Conservation (phyloP, 257 asterid genomes). For the Solanum chmielewskii region DNA sequence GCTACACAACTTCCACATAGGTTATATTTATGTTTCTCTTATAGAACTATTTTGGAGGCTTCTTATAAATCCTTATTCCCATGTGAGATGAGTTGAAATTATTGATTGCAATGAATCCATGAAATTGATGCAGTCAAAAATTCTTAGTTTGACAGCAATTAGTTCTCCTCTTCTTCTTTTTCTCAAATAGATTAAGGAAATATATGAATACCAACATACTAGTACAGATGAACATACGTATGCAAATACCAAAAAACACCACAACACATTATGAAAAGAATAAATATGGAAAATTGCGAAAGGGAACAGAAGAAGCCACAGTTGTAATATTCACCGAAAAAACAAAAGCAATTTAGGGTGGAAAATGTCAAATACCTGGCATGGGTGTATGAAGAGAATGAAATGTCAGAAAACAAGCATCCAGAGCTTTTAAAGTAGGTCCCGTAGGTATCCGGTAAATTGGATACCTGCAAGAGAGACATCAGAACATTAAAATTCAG, state of each 20-base stretch:
- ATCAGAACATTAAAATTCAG: neutral
- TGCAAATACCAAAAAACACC: neutral
- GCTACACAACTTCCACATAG: neutral
- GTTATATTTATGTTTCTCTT: neutral
- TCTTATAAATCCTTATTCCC: neutral
- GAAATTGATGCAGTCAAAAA: neutral
- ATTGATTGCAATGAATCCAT: neutral
- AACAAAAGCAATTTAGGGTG: neutral
- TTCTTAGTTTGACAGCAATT: neutral
- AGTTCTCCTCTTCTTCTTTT: neutral
- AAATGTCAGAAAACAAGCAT: conserved; percentile 88
- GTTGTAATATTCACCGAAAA: neutral
- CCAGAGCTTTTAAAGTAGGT: conserved; percentile 74
- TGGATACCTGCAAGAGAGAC: conserved; percentile 61
- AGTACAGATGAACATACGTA: neutral
- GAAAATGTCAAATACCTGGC: conserved; percentile 33
- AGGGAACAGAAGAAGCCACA: neutral
- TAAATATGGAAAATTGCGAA: neutral
- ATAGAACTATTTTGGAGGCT: neutral
- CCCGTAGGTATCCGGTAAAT: conserved; percentile 93
- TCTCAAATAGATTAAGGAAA: neutral
- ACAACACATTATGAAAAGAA: neutral
- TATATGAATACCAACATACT: neutral
- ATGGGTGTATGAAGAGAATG: conserved; percentile 81
- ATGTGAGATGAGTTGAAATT: neutral